phyloP scores from a whole-genome alignment of 2,329 filamentous ascomycete genomes.

The Teratosphaeria destructans region DNA sequence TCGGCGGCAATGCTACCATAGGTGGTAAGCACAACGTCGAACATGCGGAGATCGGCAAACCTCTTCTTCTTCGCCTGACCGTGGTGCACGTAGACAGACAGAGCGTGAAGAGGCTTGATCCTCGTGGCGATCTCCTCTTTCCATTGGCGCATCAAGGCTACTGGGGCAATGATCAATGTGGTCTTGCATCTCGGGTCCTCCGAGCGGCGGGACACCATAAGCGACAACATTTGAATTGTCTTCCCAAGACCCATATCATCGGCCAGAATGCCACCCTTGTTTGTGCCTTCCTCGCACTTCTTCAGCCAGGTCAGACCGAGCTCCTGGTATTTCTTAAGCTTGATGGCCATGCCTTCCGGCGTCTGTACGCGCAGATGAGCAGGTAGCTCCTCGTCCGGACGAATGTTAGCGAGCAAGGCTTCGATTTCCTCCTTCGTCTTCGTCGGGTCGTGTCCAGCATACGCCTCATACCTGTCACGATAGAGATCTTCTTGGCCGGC shows the following conservation, averaged over 20 bases:
- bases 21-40: conserved; percentile 69
- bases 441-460: conserved; percentile 32
- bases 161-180: conserved; percentile 72
- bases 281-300: conserved; percentile 58
- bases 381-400: conserved; percentile 50
- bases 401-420: conserved; percentile 60
- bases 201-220: conserved; percentile 61
- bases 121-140: conserved; percentile 66
- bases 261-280: conserved; percentile 66
- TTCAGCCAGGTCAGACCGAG: conserved; percentile 68
- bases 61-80: conserved; percentile 45
- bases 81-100: conserved; percentile 62
- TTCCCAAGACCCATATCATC: conserved; percentile 81
- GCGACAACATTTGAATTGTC: conserved; percentile 69
- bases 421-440: conserved; percentile 58
- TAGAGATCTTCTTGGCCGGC: conserved; percentile 18
- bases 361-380: conserved; percentile 54
- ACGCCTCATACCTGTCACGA: conserved; percentile 14
- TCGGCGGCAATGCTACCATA: conserved; percentile 63
- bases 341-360: conserved; percentile 55
- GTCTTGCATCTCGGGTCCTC: conserved; percentile 52
- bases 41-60: conserved; percentile 52
- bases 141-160: conserved; percentile 77
- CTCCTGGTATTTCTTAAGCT: conserved; percentile 73
- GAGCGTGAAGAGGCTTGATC: conserved; percentile 46